Evolutionary conservation across 2,329 filamentous ascomycete genomes (phyloP).

Genomic region (Phialophora macrospora): DNA sequence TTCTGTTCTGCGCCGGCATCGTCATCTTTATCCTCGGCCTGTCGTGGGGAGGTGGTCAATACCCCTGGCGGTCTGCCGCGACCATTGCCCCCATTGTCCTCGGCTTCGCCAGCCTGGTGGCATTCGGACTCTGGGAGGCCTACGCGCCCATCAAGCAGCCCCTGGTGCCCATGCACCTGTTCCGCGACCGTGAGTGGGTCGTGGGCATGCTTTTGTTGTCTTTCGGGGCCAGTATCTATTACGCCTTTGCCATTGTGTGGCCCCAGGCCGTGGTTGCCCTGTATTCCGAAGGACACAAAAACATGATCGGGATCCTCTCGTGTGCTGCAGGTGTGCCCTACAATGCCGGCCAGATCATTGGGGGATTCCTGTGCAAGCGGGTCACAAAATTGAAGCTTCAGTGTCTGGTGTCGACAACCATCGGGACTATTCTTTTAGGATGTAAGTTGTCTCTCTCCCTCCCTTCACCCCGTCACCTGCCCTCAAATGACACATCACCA

Average conservation of each 20-base stretch:
- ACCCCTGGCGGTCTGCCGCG: conserved; percentile 50
- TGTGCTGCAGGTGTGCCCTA: conserved; percentile 1
- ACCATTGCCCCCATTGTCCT: conserved; percentile 47
- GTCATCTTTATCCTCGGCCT: conserved; percentile 52
- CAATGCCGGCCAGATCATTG: conserved; percentile 6
- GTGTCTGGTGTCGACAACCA: neutral
- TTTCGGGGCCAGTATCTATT: conserved; percentile 53
- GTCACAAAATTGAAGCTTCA: neutral
- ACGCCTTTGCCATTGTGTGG: conserved; percentile 53
- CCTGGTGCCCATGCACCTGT: conserved; percentile 51
- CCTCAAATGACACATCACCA: neutral
- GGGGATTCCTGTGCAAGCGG: conserved; percentile 5
- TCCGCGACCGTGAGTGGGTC: conserved; percentile 48
- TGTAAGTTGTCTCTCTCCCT: neutral
- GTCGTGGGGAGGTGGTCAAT: conserved; percentile 48
- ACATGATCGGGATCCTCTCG: conserved; percentile 30
- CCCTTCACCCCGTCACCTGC: too few species aligned
- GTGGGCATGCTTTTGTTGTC: conserved; percentile 43
- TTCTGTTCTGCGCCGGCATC: conserved; percentile 49
- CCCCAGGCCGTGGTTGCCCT: conserved; percentile 49
- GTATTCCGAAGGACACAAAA: conserved; percentile 47
- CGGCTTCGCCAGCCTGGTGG: conserved; percentile 44
- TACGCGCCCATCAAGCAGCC: conserved; percentile 46
- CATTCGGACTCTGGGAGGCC: conserved; percentile 48
- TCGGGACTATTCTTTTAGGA: conserved; percentile 2